Evolutionary conservation across 441 rosid genomes (phyloP), one percentile per base, ranked within the genome.

Genomic region (Mallotus repandus): DNA sequence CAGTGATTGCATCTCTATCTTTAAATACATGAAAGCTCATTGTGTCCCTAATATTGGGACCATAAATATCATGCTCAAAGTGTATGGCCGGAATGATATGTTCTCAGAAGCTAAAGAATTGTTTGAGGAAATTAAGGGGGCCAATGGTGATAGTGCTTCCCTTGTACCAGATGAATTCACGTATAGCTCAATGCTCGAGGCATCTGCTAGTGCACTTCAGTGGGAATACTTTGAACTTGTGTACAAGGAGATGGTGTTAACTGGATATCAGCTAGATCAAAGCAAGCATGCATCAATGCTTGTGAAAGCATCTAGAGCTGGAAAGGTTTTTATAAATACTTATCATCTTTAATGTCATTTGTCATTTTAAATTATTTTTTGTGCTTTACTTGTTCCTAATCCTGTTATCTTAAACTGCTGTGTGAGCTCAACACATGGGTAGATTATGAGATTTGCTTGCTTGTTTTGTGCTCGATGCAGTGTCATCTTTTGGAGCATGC

Each of bases 141-240:
- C 70, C 69, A 76, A 64, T 53, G 66, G 46, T 25, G 75, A 70
- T 38, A 53, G 46, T 55, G 65, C 75, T 69, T 3, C 70, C 57
- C 77, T 87, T 57, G 74, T 77, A 50, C 94, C 98, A 35, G 89
- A 94, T 76, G 85, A 77, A 78, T 94, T 82, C 80, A 92, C 98
- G 0, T 92, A 81, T 76, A 82, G 88, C 66, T 77, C 86, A 55
- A 92, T 94, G 99, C 96, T 94, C 29, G 92, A 87, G 84, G 92
- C 94, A 79, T 89, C 94, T 61, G 91, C 96, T 62, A 78, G 82
- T 65, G 89, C 97, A 19, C 92, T 83, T 63, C 96, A 89, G 55
- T 92, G 98, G 99, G 99, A 94, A 68, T 92, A 89, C 81, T 92
- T 92, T 79, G 98, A 94, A 79, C 82, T 82, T 76, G 91, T 92